Conservation (phyloP, 495 filamentous ascomycete genomes). For the Aspergillus bertholletiae region DNA sequence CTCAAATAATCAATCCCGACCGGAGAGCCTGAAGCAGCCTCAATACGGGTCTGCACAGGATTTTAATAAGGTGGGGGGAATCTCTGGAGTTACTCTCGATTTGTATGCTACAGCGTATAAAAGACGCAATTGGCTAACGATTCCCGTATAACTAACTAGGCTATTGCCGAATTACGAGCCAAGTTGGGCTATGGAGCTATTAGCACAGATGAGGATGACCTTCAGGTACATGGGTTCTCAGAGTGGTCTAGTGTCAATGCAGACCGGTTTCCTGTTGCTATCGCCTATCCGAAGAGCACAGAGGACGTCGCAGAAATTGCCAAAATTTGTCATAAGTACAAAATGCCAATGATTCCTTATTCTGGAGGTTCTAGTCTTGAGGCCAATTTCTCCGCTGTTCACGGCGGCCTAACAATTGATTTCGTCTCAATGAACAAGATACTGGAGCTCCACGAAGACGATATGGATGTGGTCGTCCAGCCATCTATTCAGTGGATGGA, state of each 20-base stretch:
- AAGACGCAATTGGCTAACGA: not conserved
- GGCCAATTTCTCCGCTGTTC: conserved; percentile 82
- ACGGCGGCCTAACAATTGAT: conserved; percentile 84
- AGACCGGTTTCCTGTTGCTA: conserved; percentile 72
- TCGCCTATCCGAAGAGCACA: conserved; percentile 74
- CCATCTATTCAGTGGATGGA: conserved; percentile 90
- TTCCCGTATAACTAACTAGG: conserved; percentile 47
- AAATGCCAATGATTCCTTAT: conserved; percentile 80
- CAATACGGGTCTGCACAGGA: conserved; percentile 39
- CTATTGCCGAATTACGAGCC: conserved; percentile 56
- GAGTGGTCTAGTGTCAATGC: conserved; percentile 86
- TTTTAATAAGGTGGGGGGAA: conserved; percentile 34
- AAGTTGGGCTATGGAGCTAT: conserved; percentile 67
- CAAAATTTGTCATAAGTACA: conserved; percentile 76
- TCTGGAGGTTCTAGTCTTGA: conserved; percentile 86
- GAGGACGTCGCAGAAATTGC: conserved; percentile 78
- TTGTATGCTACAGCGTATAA: not conserved
- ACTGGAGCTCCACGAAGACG: conserved; percentile 71
- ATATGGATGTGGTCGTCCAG: conserved; percentile 92
- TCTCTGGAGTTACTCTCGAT: not conserved
- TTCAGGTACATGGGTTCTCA: conserved; percentile 78
- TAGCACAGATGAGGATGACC: conserved; percentile 78
- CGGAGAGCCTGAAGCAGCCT: conserved; percentile 16
- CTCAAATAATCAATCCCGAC: conserved; percentile 13
- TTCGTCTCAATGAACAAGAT: conserved; percentile 85